Evolutionary conservation across 257 asterid species (phyloP).

Genomic region (Solanum appendiculatum): DNA sequence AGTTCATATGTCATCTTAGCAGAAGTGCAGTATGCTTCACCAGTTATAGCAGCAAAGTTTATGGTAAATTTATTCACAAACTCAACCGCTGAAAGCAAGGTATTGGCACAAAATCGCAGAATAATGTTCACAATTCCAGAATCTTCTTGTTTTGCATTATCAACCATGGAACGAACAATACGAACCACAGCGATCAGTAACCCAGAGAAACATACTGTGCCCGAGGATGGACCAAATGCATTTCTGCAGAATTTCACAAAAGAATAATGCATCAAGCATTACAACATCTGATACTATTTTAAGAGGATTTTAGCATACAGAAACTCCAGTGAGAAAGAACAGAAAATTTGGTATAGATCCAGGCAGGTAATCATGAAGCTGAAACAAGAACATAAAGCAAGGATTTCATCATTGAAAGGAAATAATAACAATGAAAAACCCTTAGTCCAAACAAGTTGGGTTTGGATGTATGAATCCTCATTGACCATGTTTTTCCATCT

Average conservation of each 20-base stretch:
- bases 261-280: neutral
- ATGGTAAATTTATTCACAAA: constrained; percentile 91
- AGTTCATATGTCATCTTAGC: constrained; percentile 91
- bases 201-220: constrained; percentile 92
- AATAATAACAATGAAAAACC: neutral
- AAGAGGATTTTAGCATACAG: neutral
- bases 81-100: constrained; percentile 62
- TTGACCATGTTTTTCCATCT: neutral
- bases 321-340: neutral
- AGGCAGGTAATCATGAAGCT: neutral
- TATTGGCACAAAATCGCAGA: constrained; percentile 65
- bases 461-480: neutral
- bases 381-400: neutral
- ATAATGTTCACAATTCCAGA: constrained; percentile 71
- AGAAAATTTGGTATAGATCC: neutral
- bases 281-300: neutral
- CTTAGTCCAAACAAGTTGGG: neutral
- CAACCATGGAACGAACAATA: constrained; percentile 72
- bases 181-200: constrained; percentile 50
- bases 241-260: constrained; percentile 40
- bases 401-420: neutral
- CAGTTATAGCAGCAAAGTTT: constrained; percentile 88
- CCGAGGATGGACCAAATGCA: constrained; percentile 88
- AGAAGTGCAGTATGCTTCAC: constrained; percentile 87
- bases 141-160: constrained; percentile 76